These are phyloP conservation scores for Marasmius fiardii DNA, from an alignment of 1,284 basidiomycete species.

Conservation along the genomic window DNA sequence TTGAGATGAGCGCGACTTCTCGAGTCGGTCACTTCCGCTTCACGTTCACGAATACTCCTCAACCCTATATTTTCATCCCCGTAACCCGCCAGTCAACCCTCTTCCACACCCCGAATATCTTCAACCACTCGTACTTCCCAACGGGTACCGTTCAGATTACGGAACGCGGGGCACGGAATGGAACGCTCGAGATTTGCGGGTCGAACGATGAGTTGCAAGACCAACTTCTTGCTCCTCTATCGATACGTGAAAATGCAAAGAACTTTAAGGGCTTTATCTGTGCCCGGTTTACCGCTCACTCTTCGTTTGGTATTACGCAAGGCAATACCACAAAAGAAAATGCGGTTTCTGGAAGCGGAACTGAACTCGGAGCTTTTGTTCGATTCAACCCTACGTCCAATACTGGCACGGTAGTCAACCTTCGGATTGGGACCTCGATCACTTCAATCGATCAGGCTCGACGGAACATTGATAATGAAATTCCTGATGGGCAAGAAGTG, in stretches of 20 bases:
- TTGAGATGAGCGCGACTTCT: conserved; percentile 73
- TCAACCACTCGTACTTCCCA: conserved; percentile 61
- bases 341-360: conserved; percentile 31
- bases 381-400: conserved; percentile 33
- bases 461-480: conserved; percentile 56
- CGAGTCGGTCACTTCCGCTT: conserved; percentile 78
- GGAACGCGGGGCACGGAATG: conserved; percentile 15
- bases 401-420: conserved; percentile 36
- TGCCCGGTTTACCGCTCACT: conserved; percentile 59
- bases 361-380: conserved; percentile 58
- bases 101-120: conserved; percentile 24
- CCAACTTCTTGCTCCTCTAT: conserved; percentile 58
- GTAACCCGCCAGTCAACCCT: conserved; percentile 52
- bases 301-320: conserved; percentile 40
- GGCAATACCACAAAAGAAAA: conserved; percentile 15
- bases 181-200: conserved; percentile 59
- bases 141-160: conserved; percentile 54
- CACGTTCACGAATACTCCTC: conserved; percentile 43
- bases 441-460: conserved; percentile 76
- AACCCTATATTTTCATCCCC: conserved; percentile 69
- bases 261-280: conserved; percentile 74
- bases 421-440: conserved; percentile 75
- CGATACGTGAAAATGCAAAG: conserved; percentile 43
- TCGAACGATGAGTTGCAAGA: conserved; percentile 76
- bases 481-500: conserved; percentile 56